phyloP scores from a whole-genome alignment of 805 yeast genomes.

The Yamadazyma endophytica region DNA sequence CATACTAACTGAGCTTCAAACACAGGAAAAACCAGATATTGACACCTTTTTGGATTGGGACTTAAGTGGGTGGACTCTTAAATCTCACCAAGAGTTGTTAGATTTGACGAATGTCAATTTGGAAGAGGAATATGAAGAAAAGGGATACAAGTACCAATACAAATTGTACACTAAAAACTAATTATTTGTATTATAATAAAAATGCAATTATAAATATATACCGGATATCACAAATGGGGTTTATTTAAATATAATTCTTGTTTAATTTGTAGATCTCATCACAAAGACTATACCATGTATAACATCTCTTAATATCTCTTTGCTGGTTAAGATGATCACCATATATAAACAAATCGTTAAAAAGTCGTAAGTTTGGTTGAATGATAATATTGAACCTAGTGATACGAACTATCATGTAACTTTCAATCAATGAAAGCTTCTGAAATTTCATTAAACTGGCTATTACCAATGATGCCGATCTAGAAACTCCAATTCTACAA shows the following conservation, averaged over 20 bases:
- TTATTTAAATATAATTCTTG: slow-evolving; percentile 18
- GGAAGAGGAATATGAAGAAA: slow-evolving; percentile 13
- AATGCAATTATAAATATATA: not conserved
- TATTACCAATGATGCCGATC: slow-evolving; percentile 39
- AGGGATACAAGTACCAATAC: slow-evolving; percentile 8
- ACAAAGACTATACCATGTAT: slow-evolving; percentile 27
- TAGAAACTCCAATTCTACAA: slow-evolving; percentile 39
- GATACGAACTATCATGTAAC: slow-evolving; percentile 35
- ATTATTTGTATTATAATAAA: not conserved
- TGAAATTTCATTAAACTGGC: slow-evolving; percentile 35
- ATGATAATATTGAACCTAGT: slow-evolving; percentile 38
- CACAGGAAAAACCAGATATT: slow-evolving; percentile 43
- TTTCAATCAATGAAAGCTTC: slow-evolving; percentile 24
- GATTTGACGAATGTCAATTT: slow-evolving; percentile 31
- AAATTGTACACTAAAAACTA: slow-evolving; percentile 3
- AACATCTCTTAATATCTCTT: slow-evolving; percentile 9
- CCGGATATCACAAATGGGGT: slow-evolving; percentile 1
- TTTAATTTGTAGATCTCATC: slow-evolving; percentile 26
- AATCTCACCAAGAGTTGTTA: slow-evolving; percentile 29
- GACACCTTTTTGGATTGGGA: slow-evolving; percentile 64
- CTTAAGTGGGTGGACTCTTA: slow-evolving; percentile 32
- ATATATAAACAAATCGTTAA: slow-evolving; percentile 32
- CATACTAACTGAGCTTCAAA: slow-evolving; percentile 64
- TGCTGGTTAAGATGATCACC: slow-evolving; percentile 19
- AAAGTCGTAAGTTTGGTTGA: slow-evolving; percentile 37